phyloP scores from a whole-genome alignment of 2,329 filamentous ascomycete species.

The Phyllosticta paracitricarpa region DNA sequence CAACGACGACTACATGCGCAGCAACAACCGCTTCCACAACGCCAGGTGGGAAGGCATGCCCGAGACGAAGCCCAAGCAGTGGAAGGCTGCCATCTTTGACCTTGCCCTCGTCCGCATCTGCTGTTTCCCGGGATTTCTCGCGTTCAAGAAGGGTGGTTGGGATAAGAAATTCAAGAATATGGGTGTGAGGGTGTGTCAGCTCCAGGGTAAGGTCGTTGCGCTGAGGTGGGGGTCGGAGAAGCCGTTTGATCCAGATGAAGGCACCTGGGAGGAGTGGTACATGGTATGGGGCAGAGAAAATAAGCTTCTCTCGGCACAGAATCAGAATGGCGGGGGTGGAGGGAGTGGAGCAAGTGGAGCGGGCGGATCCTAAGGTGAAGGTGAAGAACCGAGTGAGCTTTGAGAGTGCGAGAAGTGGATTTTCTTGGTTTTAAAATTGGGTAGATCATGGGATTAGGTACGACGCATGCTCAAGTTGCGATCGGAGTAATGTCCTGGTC shows the following conservation, averaged over 20 bases:
- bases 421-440: no score
- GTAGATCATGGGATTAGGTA: no score
- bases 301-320: not conserved
- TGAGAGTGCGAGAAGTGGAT: no score
- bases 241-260: not conserved
- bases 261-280: not conserved
- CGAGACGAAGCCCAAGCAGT: not conserved
- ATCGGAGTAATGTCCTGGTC: no score
- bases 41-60: not conserved
- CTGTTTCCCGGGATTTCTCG: not conserved
- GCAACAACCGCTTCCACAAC: not conserved
- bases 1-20: not conserved
- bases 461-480: no score
- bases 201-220: not conserved
- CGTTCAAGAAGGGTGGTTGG: slow-evolving; percentile 7
- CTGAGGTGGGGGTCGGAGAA: not conserved
- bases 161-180: not conserved
- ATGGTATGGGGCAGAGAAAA: not conserved
- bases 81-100: not conserved
- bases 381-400: no score
- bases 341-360: no score
- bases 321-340: not conserved
- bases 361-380: no score
- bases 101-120: not conserved
- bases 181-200: not conserved